phyloP scores from a whole-genome alignment of 352 stramenopile species.

The Globisporangium abappressorium region DNA sequence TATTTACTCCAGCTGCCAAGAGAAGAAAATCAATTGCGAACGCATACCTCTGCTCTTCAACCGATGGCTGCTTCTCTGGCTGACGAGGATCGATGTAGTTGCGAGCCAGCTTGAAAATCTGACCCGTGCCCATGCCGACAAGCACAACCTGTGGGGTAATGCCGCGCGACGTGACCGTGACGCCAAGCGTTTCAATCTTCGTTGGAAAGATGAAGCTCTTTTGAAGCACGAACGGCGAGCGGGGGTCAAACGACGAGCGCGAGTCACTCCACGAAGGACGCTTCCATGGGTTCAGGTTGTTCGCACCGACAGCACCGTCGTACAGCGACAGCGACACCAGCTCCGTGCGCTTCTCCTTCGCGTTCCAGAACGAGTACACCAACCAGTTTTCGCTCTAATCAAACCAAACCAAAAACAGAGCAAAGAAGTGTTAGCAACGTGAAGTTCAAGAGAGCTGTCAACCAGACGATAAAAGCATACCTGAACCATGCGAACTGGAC shows the following conservation, averaged over 20 bases:
- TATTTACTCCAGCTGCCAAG: not conserved
- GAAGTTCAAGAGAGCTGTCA: conserved; percentile 3
- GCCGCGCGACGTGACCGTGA: conserved; percentile 91
- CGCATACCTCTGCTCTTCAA: conserved; percentile 64
- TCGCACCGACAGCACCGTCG: conserved; percentile 95
- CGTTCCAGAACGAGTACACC: conserved; percentile 96
- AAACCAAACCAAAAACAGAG: conserved; percentile 6
- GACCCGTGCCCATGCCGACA: conserved; percentile 88
- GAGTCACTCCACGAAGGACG: conserved; percentile 83
- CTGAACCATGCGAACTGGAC: conserved; percentile 68
- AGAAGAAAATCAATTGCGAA: not conserved
- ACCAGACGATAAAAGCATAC: conserved; percentile 21
- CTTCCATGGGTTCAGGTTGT: conserved; percentile 94
- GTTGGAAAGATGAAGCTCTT: conserved; percentile 94
- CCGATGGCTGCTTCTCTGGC: conserved; percentile 88
- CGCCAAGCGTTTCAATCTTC: conserved; percentile 86
- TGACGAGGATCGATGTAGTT: conserved; percentile 93
- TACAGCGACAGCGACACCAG: conserved; percentile 89
- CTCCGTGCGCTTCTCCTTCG: conserved; percentile 82
- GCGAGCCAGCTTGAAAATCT: conserved; percentile 92
- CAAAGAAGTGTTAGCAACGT: not conserved
- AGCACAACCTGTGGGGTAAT: conserved; percentile 95
- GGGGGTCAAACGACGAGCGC: conserved; percentile 92
- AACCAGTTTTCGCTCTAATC: conserved; percentile 94
- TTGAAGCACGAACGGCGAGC: conserved; percentile 90